Conservation (phyloP, 1,284 basidiomycete genomes). For the Malassezia sp. region DNA sequence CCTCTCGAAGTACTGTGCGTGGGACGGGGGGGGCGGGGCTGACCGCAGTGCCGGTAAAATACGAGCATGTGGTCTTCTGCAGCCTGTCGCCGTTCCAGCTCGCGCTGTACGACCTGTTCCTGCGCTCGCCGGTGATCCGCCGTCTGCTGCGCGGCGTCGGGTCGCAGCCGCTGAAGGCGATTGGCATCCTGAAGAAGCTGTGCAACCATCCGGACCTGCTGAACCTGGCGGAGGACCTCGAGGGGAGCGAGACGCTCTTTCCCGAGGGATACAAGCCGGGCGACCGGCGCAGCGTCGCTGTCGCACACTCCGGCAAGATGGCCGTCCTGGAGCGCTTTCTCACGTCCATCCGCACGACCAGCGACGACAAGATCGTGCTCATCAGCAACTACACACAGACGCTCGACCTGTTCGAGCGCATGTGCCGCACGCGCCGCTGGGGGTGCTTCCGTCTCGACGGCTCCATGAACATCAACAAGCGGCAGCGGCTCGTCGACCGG, state of each 20-base stretch:
- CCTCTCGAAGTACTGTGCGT: conserved; percentile 87
- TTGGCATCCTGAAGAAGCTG: conserved; percentile 89
- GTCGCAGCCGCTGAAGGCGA: conserved; percentile 92
- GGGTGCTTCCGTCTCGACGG: conserved; percentile 86
- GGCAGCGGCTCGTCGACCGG: conserved; percentile 90
- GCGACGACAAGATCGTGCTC: conserved; percentile 85
- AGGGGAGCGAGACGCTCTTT: conserved; percentile 69
- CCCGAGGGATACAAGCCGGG: conserved; percentile 66
- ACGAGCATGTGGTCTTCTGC: conserved; percentile 98
- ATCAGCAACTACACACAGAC: conserved; percentile 99
- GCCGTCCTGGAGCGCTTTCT: conserved; percentile 64
- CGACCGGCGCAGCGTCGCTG: conserved; percentile 34
- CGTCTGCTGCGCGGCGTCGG: conserved; percentile 76
- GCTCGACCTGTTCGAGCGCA: conserved; percentile 59
- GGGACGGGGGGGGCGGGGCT: too few species aligned
- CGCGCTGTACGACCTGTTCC: conserved; percentile 79
- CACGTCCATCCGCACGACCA: conserved; percentile 33
- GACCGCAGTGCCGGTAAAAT: conserved; percentile 98
- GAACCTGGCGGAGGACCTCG: conserved; percentile 72
- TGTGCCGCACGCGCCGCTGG: conserved; percentile 56
- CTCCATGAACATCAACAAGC: conserved; percentile 81
- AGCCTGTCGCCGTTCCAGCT: conserved; percentile 77
- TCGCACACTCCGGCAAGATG: conserved; percentile 52
- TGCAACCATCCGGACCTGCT: conserved; percentile 95
- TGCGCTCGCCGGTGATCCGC: conserved; percentile 86